These are phyloP conservation scores for Skeletonema potamos DNA, from an alignment of 108 stramenopile species.

Conservation along the genomic window DNA sequence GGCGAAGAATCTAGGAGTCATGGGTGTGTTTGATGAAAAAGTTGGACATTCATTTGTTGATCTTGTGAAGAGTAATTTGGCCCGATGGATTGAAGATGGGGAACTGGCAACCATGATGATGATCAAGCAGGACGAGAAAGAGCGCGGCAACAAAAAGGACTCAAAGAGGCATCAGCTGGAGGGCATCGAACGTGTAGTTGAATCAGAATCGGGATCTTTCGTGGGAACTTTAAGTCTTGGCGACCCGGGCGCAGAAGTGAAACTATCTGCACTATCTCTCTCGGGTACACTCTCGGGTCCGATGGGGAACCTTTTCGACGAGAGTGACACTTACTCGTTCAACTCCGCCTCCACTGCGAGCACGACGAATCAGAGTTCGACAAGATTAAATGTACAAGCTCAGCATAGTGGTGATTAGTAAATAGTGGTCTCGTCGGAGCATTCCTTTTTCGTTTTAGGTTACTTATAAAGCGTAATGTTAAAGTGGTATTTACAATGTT, in stretches of 20 bases:
- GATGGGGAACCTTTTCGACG: neutral
- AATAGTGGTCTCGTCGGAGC: neutral
- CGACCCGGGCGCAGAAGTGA: neutral
- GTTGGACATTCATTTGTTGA: constrained; percentile 15
- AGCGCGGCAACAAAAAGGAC: neutral
- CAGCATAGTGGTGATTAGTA: neutral
- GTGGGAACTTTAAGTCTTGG: neutral
- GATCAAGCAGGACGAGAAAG: constrained; percentile 5
- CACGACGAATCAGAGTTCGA: neutral
- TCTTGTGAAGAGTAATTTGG: constrained; percentile 11
- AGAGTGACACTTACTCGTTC: neutral
- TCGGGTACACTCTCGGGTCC: neutral
- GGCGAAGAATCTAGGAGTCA: constrained; percentile 63
- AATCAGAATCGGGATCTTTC: neutral
- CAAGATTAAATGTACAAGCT: neutral
- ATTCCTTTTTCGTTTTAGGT: too few species aligned
- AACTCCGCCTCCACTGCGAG: neutral
- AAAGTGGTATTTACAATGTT: neutral
- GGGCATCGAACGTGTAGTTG: neutral
- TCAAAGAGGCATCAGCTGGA: too few species aligned
- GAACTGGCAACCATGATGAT: neutral
- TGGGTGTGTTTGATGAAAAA: constrained; percentile 62
- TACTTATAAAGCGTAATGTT: neutral
- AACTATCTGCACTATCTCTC: neutral
- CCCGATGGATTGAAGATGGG: constrained; percentile 13